Evolutionary conservation across 148 eudicot species (phyloP), one percentile per base, ranked within the genome.

Genomic region (Vaccinium darrowii): DNA sequence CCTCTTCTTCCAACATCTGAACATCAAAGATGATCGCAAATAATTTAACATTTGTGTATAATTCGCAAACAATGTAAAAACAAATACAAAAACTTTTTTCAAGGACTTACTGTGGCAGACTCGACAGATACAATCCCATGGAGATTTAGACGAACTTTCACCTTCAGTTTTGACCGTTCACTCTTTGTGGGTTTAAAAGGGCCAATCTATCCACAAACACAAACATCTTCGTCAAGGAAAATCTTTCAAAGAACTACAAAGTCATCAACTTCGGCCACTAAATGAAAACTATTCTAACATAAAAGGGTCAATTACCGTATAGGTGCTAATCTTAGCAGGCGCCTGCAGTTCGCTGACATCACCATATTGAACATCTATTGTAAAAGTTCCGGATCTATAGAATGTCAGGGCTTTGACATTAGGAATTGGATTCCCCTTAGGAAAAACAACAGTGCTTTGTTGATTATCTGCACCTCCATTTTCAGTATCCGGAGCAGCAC

Each of bases 1-100:
- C 97, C 86, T 96, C 99, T 86, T 96, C 98, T 86, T 97, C 98
- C 73, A 94, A 85, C 60, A 96, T 94, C 99, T 96, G 89, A 77
- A 71, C 47, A 65, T 74, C 43, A 82, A 63, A 76, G 30, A 76
- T 62, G 36, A 13, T 36, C 74, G 47, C 53, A 2, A 16, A 36
- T 43, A 67, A 39, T 57, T 13, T n/a, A 80, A 43, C 78, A 56
- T 30, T 76, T 63, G 8, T 62, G 62, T 36, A 76, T 19, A 7
- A 43, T 25, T 27, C 25, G 16, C 12, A 10, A 27, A 18, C 7
- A 63, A 30, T 1, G 50, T 13, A 69, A 69, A 27, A 69, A 69
- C 6, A 50, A 54, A 21, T 23, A 71, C 0, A 8, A 25, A 39
- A 12, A 53, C 50, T 69, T 12, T 78, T 78, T 51, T 18, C 25